phyloP scores from a whole-genome alignment of 208 protist species.

The Crithidia bombi region DNA sequence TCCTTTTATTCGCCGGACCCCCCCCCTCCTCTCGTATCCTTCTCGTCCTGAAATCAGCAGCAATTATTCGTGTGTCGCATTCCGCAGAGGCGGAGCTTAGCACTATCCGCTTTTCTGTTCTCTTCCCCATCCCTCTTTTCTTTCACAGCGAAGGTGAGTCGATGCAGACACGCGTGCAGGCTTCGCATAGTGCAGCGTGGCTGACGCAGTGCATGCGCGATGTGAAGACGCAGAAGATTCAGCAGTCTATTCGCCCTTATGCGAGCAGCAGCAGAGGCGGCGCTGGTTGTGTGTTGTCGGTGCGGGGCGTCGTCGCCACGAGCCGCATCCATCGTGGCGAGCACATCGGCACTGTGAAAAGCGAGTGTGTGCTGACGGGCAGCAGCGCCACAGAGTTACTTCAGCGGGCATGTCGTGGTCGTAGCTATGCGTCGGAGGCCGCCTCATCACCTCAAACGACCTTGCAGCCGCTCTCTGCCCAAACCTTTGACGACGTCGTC shows the following conservation, averaged over 20 bases:
- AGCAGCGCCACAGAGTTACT: conserved; percentile 43
- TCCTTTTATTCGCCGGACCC: no score
- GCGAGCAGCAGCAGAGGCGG: not conserved
- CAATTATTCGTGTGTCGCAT: no score
- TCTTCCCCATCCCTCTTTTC: not conserved
- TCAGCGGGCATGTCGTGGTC: conserved; percentile 23
- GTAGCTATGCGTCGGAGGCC: not conserved
- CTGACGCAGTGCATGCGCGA: conserved; percentile 35
- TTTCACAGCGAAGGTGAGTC: no score
- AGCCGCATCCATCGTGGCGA: conserved; percentile 64
- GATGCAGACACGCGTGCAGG: conserved; percentile 14
- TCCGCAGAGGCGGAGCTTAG: no score
- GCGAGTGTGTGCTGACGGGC: conserved; percentile 58
- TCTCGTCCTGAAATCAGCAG: no score
- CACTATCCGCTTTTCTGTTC: no score
- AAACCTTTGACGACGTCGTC: conserved; percentile 28
- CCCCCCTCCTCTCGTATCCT: no score
- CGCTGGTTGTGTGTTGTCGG: conserved; percentile 22
- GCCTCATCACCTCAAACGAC: not conserved
- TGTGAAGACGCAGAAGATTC: conserved; percentile 29
- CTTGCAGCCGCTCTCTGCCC: conserved; percentile 23
- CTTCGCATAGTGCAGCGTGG: conserved; percentile 23
- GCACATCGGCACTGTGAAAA: conserved; percentile 49
- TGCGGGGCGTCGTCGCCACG: conserved; percentile 67
- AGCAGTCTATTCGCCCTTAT: conserved; percentile 25